Evolutionary conservation across 2,329 filamentous ascomycete genomes (phyloP).

Genomic region (Monilinia fructigena): DNA sequence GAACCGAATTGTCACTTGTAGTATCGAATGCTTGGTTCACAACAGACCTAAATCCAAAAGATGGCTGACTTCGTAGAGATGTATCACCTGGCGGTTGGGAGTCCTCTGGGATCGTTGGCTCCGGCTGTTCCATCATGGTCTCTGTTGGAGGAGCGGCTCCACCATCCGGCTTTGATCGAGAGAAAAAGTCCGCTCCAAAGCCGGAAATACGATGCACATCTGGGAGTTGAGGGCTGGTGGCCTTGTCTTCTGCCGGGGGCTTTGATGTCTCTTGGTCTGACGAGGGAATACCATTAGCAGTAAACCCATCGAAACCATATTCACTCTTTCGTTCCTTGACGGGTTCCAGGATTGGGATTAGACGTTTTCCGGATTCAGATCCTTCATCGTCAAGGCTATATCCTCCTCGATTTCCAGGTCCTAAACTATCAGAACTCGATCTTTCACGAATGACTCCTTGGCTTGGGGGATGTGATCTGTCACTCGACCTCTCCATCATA

Average conservation of each 20-base stretch:
- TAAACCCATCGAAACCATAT: slow-evolving; percentile 51
- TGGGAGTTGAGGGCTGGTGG: slow-evolving; percentile 58
- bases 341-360: slow-evolving; percentile 49
- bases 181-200: slow-evolving; percentile 60
- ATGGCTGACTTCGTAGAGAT: slow-evolving; percentile 51
- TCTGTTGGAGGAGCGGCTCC: slow-evolving; percentile 12
- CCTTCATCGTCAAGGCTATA: slow-evolving; percentile 31
- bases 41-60: slow-evolving; percentile 56
- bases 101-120: background rate
- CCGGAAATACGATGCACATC: slow-evolving; percentile 58
- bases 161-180: slow-evolving; percentile 31
- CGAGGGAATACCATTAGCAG: slow-evolving; percentile 29
- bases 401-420: slow-evolving; percentile 25
- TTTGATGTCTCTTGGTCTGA: slow-evolving; percentile 9
- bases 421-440: slow-evolving; percentile 33
- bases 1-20: slow-evolving; percentile 50
- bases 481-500: slow-evolving; percentile 36
- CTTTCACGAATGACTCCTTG: slow-evolving; percentile 31
- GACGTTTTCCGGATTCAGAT: slow-evolving; percentile 41
- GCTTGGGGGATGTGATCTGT: slow-evolving; percentile 34
- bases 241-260: slow-evolving; percentile 36
- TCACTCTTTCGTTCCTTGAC: slow-evolving; percentile 60
- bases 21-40: slow-evolving; percentile 66
- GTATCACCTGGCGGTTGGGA: slow-evolving; percentile 22
- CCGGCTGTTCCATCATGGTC: slow-evolving; percentile 7